Evolutionary conservation across 2,329 filamentous ascomycete genomes (phyloP).

Genomic region (Colletotrichum sidae): DNA sequence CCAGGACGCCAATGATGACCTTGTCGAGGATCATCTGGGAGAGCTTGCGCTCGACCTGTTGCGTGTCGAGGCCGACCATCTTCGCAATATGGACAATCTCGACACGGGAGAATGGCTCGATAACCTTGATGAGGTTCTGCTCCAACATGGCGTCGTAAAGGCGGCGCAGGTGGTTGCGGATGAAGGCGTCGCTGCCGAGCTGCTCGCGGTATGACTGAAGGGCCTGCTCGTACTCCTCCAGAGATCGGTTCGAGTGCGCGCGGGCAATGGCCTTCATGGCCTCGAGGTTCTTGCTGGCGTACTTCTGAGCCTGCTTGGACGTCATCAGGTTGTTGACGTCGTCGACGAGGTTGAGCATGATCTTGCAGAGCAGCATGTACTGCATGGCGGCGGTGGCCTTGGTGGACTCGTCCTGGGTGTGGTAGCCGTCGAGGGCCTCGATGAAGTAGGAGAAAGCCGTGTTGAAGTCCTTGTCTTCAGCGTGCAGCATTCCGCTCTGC

Average conservation of each 20-base stretch:
- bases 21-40: constrained; percentile 99
- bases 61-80: constrained; percentile 95
- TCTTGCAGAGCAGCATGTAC: constrained; percentile 99
- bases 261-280: constrained; percentile 99
- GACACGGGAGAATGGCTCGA: constrained; percentile 97
- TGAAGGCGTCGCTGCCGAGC: constrained; percentile 93
- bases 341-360: constrained; percentile 97
- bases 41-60: constrained; percentile 97
- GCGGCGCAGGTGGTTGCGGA: constrained; percentile 94
- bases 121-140: constrained; percentile 99
- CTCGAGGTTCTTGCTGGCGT: constrained; percentile 94
- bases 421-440: constrained; percentile 97
- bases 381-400: constrained; percentile 98
- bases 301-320: constrained; percentile 96
- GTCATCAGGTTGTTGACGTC: constrained; percentile 96
- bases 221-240: constrained; percentile 97
- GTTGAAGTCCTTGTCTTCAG: constrained; percentile 99
- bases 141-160: constrained; percentile 99
- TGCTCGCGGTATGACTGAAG: constrained; percentile 92
- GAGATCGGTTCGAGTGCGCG: constrained; percentile 92
- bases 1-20: constrained; percentile 96
- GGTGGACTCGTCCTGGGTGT: constrained; percentile 86
- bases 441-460: constrained; percentile 99
- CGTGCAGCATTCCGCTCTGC: constrained; percentile 99
- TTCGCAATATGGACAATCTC: constrained; percentile 97